phyloP scores from a whole-genome alignment of 2,329 filamentous ascomycete genomes.

The Colletotrichum magnum region DNA sequence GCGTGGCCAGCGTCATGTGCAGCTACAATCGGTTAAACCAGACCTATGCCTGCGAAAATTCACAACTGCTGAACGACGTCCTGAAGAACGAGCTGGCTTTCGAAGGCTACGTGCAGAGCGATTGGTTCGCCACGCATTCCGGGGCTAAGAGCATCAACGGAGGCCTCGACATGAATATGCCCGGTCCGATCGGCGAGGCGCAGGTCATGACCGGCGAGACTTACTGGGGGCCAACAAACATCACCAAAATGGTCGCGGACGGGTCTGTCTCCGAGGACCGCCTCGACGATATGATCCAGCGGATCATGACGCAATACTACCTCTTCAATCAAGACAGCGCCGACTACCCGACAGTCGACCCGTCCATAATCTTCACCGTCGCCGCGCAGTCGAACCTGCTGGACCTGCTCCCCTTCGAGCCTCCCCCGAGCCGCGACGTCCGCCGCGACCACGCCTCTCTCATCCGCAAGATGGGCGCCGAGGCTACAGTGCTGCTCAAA shows the following conservation, averaged over 20 bases:
- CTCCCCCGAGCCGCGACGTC: constrained; percentile 67
- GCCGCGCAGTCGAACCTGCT: constrained; percentile 31
- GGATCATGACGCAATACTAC: constrained; percentile 76
- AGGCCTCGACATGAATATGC: constrained; percentile 88
- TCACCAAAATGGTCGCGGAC: constrained; percentile 69
- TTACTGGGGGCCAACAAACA: constrained; percentile 68
- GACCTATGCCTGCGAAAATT: constrained; percentile 77
- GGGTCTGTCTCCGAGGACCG: constrained; percentile 71
- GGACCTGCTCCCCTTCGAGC: constrained; percentile 42
- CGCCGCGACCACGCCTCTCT: constrained; percentile 70
- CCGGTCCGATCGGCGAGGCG: constrained; percentile 66
- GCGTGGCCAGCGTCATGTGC: constrained; percentile 79
- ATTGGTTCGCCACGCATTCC: constrained; percentile 86
- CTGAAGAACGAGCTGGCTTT: constrained; percentile 83
- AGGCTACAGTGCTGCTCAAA: constrained; percentile 76
- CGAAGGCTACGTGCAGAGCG: constrained; percentile 69
- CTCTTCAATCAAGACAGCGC: constrained; percentile 64
- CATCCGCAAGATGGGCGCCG: constrained; percentile 70
- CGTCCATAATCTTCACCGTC: constrained; percentile 25
- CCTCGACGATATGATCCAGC: constrained; percentile 76
- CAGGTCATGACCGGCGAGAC: constrained; percentile 64
- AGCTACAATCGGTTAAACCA: constrained; percentile 81
- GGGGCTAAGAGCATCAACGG: constrained; percentile 75
- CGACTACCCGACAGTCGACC: constrained; percentile 58
- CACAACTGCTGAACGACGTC: constrained; percentile 70